Conservation (phyloP, 345 rosid species). For the Kandelia obovata region DNA sequence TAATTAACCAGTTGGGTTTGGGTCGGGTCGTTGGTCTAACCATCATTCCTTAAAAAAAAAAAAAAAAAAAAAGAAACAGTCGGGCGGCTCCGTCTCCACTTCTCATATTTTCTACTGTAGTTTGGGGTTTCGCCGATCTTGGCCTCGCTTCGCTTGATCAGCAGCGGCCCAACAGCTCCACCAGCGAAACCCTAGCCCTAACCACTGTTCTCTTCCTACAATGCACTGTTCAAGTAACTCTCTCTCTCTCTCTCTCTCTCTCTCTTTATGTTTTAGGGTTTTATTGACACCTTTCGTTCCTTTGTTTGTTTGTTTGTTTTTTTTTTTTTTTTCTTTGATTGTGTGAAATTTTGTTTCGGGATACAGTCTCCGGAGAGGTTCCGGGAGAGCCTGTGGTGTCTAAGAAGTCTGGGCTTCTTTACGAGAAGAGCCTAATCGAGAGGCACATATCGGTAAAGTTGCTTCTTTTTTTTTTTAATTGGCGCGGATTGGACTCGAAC, state of each 20-base stretch:
- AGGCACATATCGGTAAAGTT: conserved; percentile 62
- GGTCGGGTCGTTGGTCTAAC: too few species aligned
- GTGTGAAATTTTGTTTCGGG: neutral
- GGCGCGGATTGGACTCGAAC: too few species aligned
- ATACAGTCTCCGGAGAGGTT: conserved; percentile 85
- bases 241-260: conserved; percentile 9
- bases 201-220: conserved; percentile 1
- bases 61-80: neutral
- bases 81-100: neutral
- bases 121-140: neutral
- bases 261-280: conserved; percentile 4
- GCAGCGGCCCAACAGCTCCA: neutral
- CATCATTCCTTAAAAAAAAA: too few species aligned
- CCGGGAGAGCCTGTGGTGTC: conserved; percentile 92
- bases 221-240: conserved; percentile 84
- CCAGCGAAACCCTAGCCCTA: conserved; percentile 31
- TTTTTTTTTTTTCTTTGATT: neutral
- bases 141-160: neutral
- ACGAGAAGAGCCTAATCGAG: conserved; percentile 86
- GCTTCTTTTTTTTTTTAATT: neutral
- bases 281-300: neutral
- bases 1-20: too few species aligned
- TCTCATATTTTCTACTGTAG: neutral
- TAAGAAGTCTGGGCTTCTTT: conserved; percentile 73
- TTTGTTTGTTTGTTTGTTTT: neutral